Evolutionary conservation across 148 eudicot genomes (phyloP).

Genomic region (Cornus kousa): DNA sequence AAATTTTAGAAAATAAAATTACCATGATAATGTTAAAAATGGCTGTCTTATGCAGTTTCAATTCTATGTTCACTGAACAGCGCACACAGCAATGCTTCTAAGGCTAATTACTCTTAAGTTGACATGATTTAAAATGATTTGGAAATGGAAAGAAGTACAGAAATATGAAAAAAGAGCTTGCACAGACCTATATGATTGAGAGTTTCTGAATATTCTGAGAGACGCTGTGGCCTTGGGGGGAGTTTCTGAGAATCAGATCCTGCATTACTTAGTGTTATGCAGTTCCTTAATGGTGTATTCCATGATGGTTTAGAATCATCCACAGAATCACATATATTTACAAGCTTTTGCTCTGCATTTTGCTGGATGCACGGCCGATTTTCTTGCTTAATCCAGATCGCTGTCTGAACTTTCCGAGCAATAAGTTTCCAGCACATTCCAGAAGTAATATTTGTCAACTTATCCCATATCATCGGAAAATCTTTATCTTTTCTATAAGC

Average conservation of each 20-base stretch:
- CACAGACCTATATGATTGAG: constrained; percentile 61
- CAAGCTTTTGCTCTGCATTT: constrained; percentile 62
- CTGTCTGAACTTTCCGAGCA: constrained; percentile 88
- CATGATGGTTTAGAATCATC: constrained; percentile 63
- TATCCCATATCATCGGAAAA: constrained; percentile 81
- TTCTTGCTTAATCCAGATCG: constrained; percentile 84
- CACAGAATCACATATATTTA: constrained; percentile 60
- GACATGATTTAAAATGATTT: not conserved
- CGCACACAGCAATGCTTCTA: not conserved
- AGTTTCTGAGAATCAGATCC: constrained; percentile 39
- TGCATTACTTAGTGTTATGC: constrained; percentile 39
- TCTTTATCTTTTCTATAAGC: constrained; percentile 95
- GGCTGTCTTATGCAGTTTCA: no score
- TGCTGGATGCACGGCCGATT: constrained; percentile 61
- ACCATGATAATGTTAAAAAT: not conserved
- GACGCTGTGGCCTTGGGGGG: constrained; percentile 83
- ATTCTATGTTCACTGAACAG: not conserved
- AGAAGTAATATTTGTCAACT: constrained; percentile 66
- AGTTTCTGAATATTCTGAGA: constrained; percentile 67
- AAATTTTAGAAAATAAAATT: not conserved
- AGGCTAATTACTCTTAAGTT: no score
- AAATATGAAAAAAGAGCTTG: not conserved
- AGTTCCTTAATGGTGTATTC: constrained; percentile 69
- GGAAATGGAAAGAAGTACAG: constrained; percentile 1
- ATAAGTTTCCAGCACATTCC: constrained; percentile 95